Evolutionary conservation across 2,329 filamentous ascomycete species (phyloP), one percentile per base, ranked within the genome.

Genomic region (Aspergillaceae sp.): DNA sequence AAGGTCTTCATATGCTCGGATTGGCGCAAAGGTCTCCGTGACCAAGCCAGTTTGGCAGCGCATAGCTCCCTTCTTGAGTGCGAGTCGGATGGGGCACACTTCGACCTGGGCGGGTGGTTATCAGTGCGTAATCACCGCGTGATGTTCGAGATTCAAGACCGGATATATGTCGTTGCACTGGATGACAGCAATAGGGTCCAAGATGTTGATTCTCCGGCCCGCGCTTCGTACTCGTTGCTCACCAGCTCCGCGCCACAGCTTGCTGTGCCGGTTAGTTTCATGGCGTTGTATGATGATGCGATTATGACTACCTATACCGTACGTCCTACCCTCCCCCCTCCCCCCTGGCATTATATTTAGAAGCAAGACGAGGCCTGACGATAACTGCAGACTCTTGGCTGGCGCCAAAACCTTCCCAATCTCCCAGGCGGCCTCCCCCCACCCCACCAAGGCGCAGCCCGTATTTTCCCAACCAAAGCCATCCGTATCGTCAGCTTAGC

Each of bases 31-130:
- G 63, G 67, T 3, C 50, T 73, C 4, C 51, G 51, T 2, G 55
- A 58, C 26, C 52, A 57, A 37, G 44, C 45, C 4, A 57, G 56
- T 32, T 48, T 66, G 4, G 51, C 51, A 2, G 50, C 56, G 2
- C 51, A 59, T 7, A 62, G 62, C 30, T 56, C 59, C 8, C 51
- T 73, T 0, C 52, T 74, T 11, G 69, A 74, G 45, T 71, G 69
- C 45, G 64, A 72, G 44, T 60, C 65, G 1, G 64, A 70, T 38
- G 63, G 60, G 1, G 56, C 61, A 4, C 65, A 54, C 27, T 74
- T 74, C 46, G 70, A 74, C 40, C 55, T 74, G 1, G 71, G 71
- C 30, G 71, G 71, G 9, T 74, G 71, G 72, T 57, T 74, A 9
- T 65, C 68, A 1, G 59, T 74, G 19, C 62, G 62, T 19, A 63